A percentile compares a stretch with the other conserved stretches of the same genome.
These are phyloP conservation scores for Solanum neorickii DNA, from an alignment of 257 asterid genomes.

Conservation along the genomic window DNA sequence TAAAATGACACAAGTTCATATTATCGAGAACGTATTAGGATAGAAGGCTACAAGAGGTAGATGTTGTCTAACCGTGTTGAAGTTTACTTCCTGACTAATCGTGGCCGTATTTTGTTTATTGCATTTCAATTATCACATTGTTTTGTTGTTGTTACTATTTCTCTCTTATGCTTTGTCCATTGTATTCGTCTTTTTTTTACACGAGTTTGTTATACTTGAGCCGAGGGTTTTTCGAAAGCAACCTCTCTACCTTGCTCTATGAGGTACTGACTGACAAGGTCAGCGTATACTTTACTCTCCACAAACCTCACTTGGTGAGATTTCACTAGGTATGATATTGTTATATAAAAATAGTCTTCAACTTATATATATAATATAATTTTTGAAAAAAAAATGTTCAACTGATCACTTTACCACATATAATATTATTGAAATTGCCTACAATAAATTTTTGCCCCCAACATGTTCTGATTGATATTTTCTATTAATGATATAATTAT, in stretches of 20 bases:
- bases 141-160: neutral
- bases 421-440: neutral
- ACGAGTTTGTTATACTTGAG: neutral
- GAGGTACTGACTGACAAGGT: neutral
- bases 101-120: neutral
- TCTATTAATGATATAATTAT: neutral
- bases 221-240: no score
- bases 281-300: neutral
- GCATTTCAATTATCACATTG: neutral
- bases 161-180: neutral
- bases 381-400: neutral
- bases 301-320: neutral
- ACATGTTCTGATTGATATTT: neutral
- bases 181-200: neutral
- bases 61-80: neutral
- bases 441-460: neutral
- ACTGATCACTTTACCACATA: no score
- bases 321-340: no score
- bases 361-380: neutral
- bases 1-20: neutral
- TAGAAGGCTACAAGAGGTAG: neutral
- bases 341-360: no score
- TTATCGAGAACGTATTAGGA: neutral
- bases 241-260: neutral
- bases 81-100: neutral